Evolutionary conservation across 192 early-diverging fungal genomes (phyloP).

Genomic region (Pilobolus umbonatus): DNA sequence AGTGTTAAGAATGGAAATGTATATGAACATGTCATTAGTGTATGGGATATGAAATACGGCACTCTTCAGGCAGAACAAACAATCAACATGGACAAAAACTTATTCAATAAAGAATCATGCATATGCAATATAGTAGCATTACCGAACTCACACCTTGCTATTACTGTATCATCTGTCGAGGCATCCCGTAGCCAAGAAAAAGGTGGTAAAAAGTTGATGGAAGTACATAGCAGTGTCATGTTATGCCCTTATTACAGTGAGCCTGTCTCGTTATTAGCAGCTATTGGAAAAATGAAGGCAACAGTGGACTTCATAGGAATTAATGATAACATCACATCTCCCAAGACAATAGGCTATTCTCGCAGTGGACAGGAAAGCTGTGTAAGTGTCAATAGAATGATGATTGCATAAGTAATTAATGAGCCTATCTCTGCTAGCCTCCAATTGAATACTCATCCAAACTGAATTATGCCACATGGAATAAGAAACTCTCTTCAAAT

Average conservation of each 20-base stretch:
- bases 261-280: constrained; percentile 48
- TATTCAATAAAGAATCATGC: not conserved
- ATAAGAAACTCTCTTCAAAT: constrained; percentile 15
- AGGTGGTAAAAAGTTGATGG: not conserved
- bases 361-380: constrained; percentile 23
- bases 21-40: constrained; percentile 38
- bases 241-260: constrained; percentile 41
- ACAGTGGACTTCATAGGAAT: constrained; percentile 32
- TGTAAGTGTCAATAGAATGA: not conserved
- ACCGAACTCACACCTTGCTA: constrained; percentile 36
- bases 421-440: not conserved
- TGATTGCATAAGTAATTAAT: not conserved
- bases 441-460: not conserved
- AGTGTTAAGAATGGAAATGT: constrained; percentile 18
- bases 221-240: constrained; percentile 34
- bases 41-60: constrained; percentile 50
- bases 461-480: constrained; percentile 19
- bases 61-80: constrained; percentile 43
- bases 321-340: not conserved
- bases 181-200: constrained; percentile 21
- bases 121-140: constrained; percentile 30
- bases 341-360: constrained; percentile 12
- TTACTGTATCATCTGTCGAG: constrained; percentile 31
- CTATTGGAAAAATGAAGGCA: constrained; percentile 44
- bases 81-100: constrained; percentile 6